Evolutionary conservation across 331 rosid genomes (phyloP), one percentile per base, ranked within the genome.

Genomic region (Rosa hybrid): DNA sequence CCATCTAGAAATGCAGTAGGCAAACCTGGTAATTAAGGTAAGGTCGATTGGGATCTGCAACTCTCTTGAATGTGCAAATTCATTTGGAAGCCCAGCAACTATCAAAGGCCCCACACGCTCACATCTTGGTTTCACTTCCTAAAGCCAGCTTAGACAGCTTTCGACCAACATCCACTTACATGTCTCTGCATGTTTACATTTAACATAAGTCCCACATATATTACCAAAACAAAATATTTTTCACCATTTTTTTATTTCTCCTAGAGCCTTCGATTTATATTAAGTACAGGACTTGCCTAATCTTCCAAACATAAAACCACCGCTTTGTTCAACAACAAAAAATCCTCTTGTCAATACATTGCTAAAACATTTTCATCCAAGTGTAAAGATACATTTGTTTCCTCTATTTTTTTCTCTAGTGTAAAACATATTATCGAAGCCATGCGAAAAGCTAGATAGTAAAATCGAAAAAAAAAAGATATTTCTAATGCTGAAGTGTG

Each of bases 71-170:
- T 27, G 30, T 27, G 30, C 30, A 27, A 27, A 27, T 27, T 27
- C 30, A 27, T 27, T 27, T 27, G 30, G 30, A 79, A 86, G 87
- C 68, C 98, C 91, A 78, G 80, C 71, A 78, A 87, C 94, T 59
- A 67, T 77, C 84, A 89, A 85, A 0, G 91, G 88, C 81, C 98
- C 98, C 45, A 94, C 79, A 46, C 98, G 93, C 77, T 86, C 86
- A 1, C 71, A 81, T 30, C 82, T 73, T 21, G 87, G 89, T 71
- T 82, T 90, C 83, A 87, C 93, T 87, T 88, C 93, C 84, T 81
- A 18, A 80, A 89, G 91, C 94, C 81, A 88, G 79, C 80, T 89
- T 80, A 83, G 85, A 89, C 96, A 92, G 86, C 84, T 88, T 53
- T 77, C 79, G 23, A 83, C 77, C 45, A 96, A 90, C 91, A 87